phyloP scores from a whole-genome alignment of 148 eudicot species.

The Chenopodium quinoa region DNA sequence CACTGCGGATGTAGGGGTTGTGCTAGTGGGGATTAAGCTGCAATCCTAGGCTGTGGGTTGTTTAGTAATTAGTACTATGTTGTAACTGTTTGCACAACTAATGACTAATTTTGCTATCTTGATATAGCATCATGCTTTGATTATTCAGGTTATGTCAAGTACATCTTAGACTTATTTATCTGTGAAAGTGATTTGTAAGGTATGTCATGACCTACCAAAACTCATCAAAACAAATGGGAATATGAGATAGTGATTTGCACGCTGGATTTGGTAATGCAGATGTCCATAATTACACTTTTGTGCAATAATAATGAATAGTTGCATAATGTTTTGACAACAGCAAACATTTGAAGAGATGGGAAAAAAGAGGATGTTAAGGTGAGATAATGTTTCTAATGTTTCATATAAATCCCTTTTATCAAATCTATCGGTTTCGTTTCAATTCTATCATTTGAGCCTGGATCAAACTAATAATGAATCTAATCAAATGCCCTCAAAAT shows the following conservation, averaged over 20 bases:
- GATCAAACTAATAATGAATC: no score
- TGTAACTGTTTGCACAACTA: not conserved
- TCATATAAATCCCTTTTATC: no score
- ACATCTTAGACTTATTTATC: not conserved
- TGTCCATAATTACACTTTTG: no score
- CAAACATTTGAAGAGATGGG: no score
- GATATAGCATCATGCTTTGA: not conserved
- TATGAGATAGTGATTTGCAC: not conserved
- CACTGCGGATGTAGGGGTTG: conserved; percentile 86
- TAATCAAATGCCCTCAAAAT: no score
- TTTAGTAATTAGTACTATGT: not conserved
- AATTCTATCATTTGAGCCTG: no score
- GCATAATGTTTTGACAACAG: no score
- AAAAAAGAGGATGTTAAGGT: no score
- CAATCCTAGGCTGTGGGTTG: not conserved
- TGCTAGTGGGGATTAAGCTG: conserved; percentile 79
- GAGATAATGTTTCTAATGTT: no score
- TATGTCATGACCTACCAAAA: not conserved
- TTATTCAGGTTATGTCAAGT: not conserved
- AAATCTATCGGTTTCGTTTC: no score
- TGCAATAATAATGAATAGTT: no score
- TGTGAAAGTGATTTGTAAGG: not conserved
- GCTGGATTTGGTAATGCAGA: not conserved
- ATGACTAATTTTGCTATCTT: conserved; percentile 13
- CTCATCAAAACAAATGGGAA: not conserved